Conservation (phyloP, 2,329 filamentous ascomycete species). For the Alternaria novae-zelandiae region DNA sequence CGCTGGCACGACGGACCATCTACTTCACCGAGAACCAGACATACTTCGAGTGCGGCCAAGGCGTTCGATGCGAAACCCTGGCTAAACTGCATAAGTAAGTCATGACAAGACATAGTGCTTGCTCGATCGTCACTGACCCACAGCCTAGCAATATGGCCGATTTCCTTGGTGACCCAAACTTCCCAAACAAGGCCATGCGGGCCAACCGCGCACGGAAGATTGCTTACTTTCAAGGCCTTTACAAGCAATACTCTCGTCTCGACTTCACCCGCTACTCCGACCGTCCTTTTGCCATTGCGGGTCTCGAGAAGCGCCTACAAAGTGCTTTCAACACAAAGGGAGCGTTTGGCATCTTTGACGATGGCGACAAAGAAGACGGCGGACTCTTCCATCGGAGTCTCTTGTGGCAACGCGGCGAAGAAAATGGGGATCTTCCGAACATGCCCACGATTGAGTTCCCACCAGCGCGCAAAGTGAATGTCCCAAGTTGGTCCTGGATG, state of each 20-base stretch:
- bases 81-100: slow-evolving; percentile 24
- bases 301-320: slow-evolving; percentile 39
- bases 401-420: slow-evolving; percentile 35
- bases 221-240: slow-evolving; percentile 21
- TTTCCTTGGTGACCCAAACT: slow-evolving; percentile 40
- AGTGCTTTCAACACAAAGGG: slow-evolving; percentile 26
- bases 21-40: slow-evolving; percentile 33
- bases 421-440: background rate
- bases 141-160: slow-evolving; percentile 15
- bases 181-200: slow-evolving; percentile 15
- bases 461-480: background rate
- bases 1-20: slow-evolving; percentile 33
- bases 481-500: slow-evolving; percentile 26
- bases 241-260: slow-evolving; percentile 41
- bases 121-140: background rate
- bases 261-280: slow-evolving; percentile 24
- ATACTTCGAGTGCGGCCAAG: slow-evolving; percentile 37
- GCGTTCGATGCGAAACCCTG: slow-evolving; percentile 28
- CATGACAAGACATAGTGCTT: background rate
- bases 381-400: slow-evolving; percentile 35
- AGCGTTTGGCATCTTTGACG: slow-evolving; percentile 44
- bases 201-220: slow-evolving; percentile 27
- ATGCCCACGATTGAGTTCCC: slow-evolving; percentile 7
- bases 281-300: slow-evolving; percentile 41
- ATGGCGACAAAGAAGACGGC: slow-evolving; percentile 6